Base-by-base conservation (phyloP, 805 yeast species). In the Sporopachydermia quercuum region DNA sequence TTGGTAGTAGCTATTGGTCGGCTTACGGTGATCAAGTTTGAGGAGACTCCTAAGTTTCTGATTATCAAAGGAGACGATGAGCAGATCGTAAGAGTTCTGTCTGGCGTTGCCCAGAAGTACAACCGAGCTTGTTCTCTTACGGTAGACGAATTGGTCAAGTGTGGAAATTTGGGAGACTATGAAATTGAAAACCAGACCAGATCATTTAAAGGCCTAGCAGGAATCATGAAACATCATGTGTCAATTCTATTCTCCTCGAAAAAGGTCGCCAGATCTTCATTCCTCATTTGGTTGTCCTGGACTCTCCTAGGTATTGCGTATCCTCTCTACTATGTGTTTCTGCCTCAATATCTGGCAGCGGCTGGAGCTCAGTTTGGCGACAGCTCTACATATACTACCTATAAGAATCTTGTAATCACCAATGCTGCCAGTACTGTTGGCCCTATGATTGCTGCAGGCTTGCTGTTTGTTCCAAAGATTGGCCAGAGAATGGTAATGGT, bases 401-500 rank as follows among this genome's bases (percentile, higher is more conserved):
- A 45, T 39, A 38, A 51, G 39, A 46, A 54, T 39, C 43, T 47
- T 30, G 46, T 70, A 18, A 57, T 73, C 37, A 65, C 64, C 39
- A 70, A 66, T 45, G 60, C 61, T 27, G 57, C 57, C 13, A 64
- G 71, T 8, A 65, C 67, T 42, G 48, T 18, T 34, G 33, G 33
- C 11, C 33, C 33, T n/a, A 23, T 23, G 33, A 23, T 23, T 23
- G 33, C 33, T n/a, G n/a, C 33, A 11, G 33, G 13, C 38, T 14
- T 51, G 36, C 48, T 49, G 16, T 27, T 45, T 11, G 37, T 46
- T 34, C 48, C 45, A 16, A 17, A 38, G 6, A 57, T 72, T 19
- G 78, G 79, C 4, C 61, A 80, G 52, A 65, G 73, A 48, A 80
- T 80, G 4, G 65, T 77, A 1, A 61, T 76, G 64, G 56, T 58